Conservation (phyloP, 2,329 filamentous ascomycete genomes). For the Ophiostoma perfectum region DNA sequence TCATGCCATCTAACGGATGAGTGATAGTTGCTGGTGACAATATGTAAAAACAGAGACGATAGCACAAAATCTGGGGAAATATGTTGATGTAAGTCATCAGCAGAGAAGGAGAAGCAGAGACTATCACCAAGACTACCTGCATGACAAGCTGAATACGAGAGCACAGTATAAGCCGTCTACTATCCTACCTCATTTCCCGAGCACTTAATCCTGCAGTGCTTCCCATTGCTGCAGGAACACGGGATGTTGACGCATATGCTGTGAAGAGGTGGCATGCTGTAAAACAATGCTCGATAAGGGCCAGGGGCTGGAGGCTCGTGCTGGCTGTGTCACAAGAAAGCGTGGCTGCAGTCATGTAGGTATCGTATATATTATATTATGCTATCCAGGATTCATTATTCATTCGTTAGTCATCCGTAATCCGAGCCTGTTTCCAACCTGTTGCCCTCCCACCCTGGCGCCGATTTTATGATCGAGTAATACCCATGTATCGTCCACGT, state of each 20-base stretch:
- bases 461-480: background rate
- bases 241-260: background rate
- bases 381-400: slow-evolving; percentile 6
- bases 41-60: no score
- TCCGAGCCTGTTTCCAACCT: background rate
- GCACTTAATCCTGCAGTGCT: background rate
- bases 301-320: background rate
- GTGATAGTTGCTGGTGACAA: no score
- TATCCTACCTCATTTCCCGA: no score
- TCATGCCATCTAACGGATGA: no score
- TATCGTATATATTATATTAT: slow-evolving; percentile 3
- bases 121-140: no score
- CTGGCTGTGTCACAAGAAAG: background rate
- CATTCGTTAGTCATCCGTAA: slow-evolving; percentile 11
- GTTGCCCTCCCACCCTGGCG: background rate
- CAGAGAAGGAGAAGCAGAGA: no score
- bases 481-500: background rate
- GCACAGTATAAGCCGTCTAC: no score
- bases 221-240: slow-evolving; percentile 7
- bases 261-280: background rate
- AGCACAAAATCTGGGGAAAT: no score
- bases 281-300: background rate
- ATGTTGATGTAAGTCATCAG: no score
- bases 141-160: no score
- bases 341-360: background rate